A percentile compares a stretch with the other conserved stretches of the same genome.
Evolutionary conservation across 371 early-diverging fungal genomes (phyloP).

Genomic region (Mortierella sp.): DNA sequence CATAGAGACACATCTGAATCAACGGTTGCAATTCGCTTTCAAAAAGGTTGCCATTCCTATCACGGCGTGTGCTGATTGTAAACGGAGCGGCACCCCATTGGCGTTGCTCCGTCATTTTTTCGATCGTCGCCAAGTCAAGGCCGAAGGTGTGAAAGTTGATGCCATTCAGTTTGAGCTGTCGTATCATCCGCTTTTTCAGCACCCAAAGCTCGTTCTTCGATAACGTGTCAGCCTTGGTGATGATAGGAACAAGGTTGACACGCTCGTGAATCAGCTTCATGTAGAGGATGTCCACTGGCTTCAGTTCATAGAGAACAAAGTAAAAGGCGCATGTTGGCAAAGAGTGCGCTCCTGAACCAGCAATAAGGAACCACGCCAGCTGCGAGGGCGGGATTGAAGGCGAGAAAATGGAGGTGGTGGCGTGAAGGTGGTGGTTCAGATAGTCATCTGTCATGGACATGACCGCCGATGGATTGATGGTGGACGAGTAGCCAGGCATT

Average conservation of each 20-base stretch:
- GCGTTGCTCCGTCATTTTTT: conserved; percentile 29
- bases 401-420: conserved; percentile 32
- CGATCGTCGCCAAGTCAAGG: conserved; percentile 16
- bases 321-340: conserved; percentile 49
- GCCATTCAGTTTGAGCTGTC: conserved; percentile 42
- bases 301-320: conserved; percentile 53
- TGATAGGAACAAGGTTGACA: conserved; percentile 42
- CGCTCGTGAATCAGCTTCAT: conserved; percentile 52
- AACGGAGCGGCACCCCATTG: conserved; percentile 46
- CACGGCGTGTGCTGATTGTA: conserved; percentile 33
- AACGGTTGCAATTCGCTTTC: conserved; percentile 35
- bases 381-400: conserved; percentile 29
- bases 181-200: conserved; percentile 44
- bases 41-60: conserved; percentile 20
- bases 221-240: conserved; percentile 44
- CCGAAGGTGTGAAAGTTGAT: conserved; percentile 48
- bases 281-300: conserved; percentile 49
- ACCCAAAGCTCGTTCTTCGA: conserved; percentile 40
- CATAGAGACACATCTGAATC: conserved; percentile 37
- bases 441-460: conserved; percentile 41
- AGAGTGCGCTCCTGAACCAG: conserved; percentile 38
- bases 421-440: conserved; percentile 32
- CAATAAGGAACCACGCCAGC: conserved; percentile 50
- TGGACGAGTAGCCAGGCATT: conserved; percentile 48
- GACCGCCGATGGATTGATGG: conserved; percentile 30